Evolutionary conservation across 306 rosid species (phyloP), one percentile per base, ranked within the genome.

Genomic region (Echinosophora koreensis): DNA sequence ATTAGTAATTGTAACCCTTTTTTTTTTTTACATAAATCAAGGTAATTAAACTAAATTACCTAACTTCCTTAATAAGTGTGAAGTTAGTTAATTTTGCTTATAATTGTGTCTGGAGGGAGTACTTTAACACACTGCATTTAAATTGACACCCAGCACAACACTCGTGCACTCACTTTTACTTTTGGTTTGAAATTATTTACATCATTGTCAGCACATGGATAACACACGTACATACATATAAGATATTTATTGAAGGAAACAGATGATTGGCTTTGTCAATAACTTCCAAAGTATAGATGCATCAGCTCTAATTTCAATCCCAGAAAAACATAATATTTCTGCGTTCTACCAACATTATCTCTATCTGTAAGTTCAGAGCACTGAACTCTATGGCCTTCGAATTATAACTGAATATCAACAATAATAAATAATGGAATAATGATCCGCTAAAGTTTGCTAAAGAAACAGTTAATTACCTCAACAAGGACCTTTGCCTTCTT

Each of bases 401-500:
- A 37, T 49, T 57, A 58, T 39, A 56, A 73, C 12, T 58, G 41
- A 62, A 73, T 55, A 37, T 58, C 27, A 30, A 49, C 67, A 79
- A 63, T 30, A 27, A 27, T 39, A 55, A 8, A n/a, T 49, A 12
- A 32, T 13, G 2, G 51, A 73, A 73, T 2, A 28, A 72, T 66
- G 59, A 32, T 41, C 10, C 39, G 9, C 59, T 11, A 22, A 55
- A 75, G 72, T 3, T 41, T n/a, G 73, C 16, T 2, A 13, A 54
- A 61, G 41, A 68, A 28, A 7, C 9, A 8, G 60, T 38, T 17
- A 61, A 60, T 22, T 22, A 22, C 22, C 22, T 22, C 22, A 22
- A 22, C 22, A 22, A 22, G 69, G 68, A 90, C 97, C 88, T 72
- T 90, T 2, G 89, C 47, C 88, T 91, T 82, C 86, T 90, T 76